Evolutionary conservation across 176 grass and related monocot species (phyloP).

Genomic region (Otatea glauca): DNA sequence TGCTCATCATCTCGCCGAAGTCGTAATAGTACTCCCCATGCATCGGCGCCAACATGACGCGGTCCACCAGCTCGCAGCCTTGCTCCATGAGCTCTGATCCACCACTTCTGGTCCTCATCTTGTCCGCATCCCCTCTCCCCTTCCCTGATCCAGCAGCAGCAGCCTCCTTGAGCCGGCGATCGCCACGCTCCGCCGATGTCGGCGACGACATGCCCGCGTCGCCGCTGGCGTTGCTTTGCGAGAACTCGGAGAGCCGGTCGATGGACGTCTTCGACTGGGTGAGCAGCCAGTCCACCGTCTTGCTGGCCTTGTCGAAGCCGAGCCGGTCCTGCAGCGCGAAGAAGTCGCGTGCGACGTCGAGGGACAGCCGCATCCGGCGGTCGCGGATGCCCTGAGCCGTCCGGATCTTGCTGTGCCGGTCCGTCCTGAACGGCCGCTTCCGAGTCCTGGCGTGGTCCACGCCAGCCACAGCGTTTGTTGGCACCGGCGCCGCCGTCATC

Average conservation of each 20-base stretch:
- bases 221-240: neutral
- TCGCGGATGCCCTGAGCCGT: slow-evolving; percentile 84
- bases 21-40: slow-evolving; percentile 58
- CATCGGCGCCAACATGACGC: slow-evolving; percentile 27
- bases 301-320: slow-evolving; percentile 94
- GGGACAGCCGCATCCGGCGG: slow-evolving; percentile 86
- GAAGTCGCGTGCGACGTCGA: slow-evolving; percentile 80
- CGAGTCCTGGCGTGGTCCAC: slow-evolving; percentile 32
- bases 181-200: neutral
- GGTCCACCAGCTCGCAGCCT: slow-evolving; percentile 37
- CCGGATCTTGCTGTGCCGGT: slow-evolving; percentile 95
- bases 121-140: slow-evolving; percentile 23
- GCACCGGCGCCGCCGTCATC: neutral
- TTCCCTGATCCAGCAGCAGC: slow-evolving; percentile 33
- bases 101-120: slow-evolving; percentile 45
- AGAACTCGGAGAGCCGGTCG: slow-evolving; percentile 46
- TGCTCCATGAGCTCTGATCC: slow-evolving; percentile 44
- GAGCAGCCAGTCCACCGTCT: slow-evolving; percentile 92
- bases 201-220: slow-evolving; percentile 13
- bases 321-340: slow-evolving; percentile 87
- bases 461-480: neutral
- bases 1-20: slow-evolving; percentile 57
- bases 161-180: neutral
- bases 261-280: slow-evolving; percentile 82
- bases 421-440: slow-evolving; percentile 65